phyloP scores from a whole-genome alignment of 2,329 filamentous ascomycete genomes.

The Chrysoporthe austroafricana region DNA sequence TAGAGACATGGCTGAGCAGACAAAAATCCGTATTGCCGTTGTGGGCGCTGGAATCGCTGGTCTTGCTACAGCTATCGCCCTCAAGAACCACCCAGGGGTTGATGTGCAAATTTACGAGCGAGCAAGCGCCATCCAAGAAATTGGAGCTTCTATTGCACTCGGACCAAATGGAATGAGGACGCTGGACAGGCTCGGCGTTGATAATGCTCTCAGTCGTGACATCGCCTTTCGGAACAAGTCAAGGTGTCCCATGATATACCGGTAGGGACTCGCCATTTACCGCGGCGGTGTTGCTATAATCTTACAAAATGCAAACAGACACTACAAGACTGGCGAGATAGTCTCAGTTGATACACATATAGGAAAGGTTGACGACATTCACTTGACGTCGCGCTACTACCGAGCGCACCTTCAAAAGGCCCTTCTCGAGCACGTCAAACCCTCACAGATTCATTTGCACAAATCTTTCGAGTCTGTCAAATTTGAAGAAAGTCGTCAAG shows the following conservation, averaged over 20 bases:
- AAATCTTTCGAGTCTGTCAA: slow-evolving; percentile 46
- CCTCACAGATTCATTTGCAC: slow-evolving; percentile 45
- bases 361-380: slow-evolving; percentile 41
- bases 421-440: slow-evolving; percentile 49
- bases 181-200: slow-evolving; percentile 53
- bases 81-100: slow-evolving; percentile 40
- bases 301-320: slow-evolving; percentile 32
- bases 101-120: slow-evolving; percentile 55
- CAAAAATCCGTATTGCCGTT: slow-evolving; percentile 47
- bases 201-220: slow-evolving; percentile 47
- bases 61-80: slow-evolving; percentile 50
- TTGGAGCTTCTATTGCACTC: slow-evolving; percentile 53
- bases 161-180: slow-evolving; percentile 58
- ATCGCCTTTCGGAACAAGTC: slow-evolving; percentile 47
- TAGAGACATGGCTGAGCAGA: not conserved
- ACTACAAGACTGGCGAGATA: slow-evolving; percentile 49
- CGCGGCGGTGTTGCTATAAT: not conserved
- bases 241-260: slow-evolving; percentile 49
- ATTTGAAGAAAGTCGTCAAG: slow-evolving; percentile 31
- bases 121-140: slow-evolving; percentile 49
- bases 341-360: slow-evolving; percentile 48
- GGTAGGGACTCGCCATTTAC: slow-evolving; percentile 34
- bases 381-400: slow-evolving; percentile 51
- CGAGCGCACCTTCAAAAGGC: slow-evolving; percentile 54
- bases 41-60: slow-evolving; percentile 56